phyloP scores from a whole-genome alignment of 169 alveolate species.

The Plasmodium berghei region DNA sequence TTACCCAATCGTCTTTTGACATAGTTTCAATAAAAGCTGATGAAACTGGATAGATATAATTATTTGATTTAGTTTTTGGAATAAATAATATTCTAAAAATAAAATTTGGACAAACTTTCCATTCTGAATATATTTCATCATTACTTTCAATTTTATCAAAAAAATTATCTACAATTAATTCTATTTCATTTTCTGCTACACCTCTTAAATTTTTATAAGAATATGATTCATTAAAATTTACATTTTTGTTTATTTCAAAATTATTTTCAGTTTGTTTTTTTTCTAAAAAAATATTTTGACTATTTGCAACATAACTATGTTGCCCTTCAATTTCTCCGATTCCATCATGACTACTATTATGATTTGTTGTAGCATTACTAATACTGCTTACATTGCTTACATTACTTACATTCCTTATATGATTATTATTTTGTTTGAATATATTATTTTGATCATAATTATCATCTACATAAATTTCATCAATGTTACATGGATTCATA shows the following conservation, averaged over 20 bases:
- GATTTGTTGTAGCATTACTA: neutral
- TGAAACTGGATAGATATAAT: constrained; percentile 37
- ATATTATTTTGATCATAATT: constrained; percentile 45
- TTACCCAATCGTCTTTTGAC: constrained; percentile 88
- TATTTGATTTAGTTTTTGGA: constrained; percentile 58
- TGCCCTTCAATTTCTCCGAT: too few relatives aligned
- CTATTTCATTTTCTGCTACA: constrained; percentile 70
- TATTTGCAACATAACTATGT: neutral
- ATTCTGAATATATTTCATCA: constrained; percentile 62
- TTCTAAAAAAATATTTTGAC: neutral
- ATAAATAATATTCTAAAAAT: constrained; percentile 62
- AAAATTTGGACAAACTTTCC: constrained; percentile 74
- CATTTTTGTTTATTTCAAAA: constrained; percentile 11
- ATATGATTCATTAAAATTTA: constrained; percentile 44
- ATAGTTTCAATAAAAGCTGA: constrained; percentile 87
- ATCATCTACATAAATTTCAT: constrained; percentile 74
- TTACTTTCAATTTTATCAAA: constrained; percentile 62
- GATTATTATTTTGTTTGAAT: neutral
- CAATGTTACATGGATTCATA: constrained; percentile 42
- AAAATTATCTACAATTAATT: constrained; percentile 54
- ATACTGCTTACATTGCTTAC: neutral
- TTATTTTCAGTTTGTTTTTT: constrained; percentile 14
- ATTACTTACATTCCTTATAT: neutral
- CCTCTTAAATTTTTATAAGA: constrained; percentile 64
- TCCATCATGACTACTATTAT: neutral